phyloP scores from a whole-genome alignment of 352 stramenopile species.

The Phytophthora hibernalis region DNA sequence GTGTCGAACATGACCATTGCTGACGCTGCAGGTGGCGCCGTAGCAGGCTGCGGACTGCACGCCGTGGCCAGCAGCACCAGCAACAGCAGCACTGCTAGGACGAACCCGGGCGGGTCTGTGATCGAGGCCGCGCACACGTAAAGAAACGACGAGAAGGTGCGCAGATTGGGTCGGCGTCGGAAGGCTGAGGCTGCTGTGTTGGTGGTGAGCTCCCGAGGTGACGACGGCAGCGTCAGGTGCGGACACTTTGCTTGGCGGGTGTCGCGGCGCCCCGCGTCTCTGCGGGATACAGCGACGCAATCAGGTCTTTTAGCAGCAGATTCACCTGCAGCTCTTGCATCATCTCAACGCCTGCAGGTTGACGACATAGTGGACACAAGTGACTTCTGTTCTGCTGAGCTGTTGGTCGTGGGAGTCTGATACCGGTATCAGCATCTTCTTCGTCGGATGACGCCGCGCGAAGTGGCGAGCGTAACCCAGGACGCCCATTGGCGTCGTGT shows the following conservation, averaged over 20 bases:
- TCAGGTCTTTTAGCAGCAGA: conserved; percentile 67
- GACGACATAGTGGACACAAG: conserved; percentile 74
- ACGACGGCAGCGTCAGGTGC: conserved; percentile 31
- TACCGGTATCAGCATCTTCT: neutral
- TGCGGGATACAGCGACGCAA: conserved; percentile 60
- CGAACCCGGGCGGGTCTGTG: conserved; percentile 74
- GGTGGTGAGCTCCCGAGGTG: conserved; percentile 25
- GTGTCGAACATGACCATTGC: conserved; percentile 53
- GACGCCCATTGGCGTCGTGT: conserved; percentile 33
- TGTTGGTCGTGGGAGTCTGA: neutral
- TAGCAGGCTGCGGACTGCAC: conserved; percentile 59
- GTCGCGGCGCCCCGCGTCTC: conserved; percentile 50
- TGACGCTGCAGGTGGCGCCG: conserved; percentile 43
- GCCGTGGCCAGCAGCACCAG: conserved; percentile 66
- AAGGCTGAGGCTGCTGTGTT: conserved; percentile 41
- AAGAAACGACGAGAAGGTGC: conserved; percentile 72
- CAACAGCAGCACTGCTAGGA: conserved; percentile 76
- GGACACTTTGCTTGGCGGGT: conserved; percentile 51
- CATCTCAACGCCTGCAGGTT: conserved; percentile 36
- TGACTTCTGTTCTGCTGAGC: conserved; percentile 22
- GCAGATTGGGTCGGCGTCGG: conserved; percentile 49
- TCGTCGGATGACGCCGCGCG: conserved; percentile 10
- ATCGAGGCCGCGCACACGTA: conserved; percentile 76
- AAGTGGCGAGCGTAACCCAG: conserved; percentile 12
- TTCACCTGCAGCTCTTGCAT: conserved; percentile 66